These are phyloP conservation scores for Cotoneaster glaucophyllus DNA, from an alignment of 306 rosid species.

Conservation along the genomic window DNA sequence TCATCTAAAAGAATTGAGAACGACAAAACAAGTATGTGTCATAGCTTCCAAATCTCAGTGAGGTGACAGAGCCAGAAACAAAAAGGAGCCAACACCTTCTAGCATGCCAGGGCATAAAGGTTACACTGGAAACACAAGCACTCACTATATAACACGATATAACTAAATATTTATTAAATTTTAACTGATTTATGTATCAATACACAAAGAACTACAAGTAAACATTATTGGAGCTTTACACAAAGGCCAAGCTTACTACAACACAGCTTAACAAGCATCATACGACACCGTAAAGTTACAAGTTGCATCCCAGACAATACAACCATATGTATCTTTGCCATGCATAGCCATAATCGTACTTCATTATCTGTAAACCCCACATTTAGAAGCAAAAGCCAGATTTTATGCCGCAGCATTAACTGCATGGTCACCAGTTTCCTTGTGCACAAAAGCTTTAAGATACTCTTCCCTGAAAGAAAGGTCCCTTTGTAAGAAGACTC, in stretches of 20 bases:
- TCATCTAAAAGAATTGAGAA: background rate
- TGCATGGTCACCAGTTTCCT: slow-evolving; percentile 46
- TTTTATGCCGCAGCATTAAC: slow-evolving; percentile 65
- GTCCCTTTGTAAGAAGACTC: slow-evolving; percentile 8
- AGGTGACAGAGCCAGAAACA: background rate
- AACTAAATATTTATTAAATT: background rate
- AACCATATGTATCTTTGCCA: background rate
- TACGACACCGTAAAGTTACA: background rate
- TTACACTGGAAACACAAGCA: background rate
- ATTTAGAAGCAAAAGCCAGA: slow-evolving; percentile 4
- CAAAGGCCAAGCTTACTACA: background rate
- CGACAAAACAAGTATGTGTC: background rate
- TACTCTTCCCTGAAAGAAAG: slow-evolving; percentile 66
- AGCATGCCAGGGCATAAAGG: no score
- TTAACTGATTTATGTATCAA: background rate
- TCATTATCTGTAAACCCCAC: background rate
- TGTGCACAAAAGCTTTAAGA: slow-evolving; percentile 49
- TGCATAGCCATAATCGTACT: background rate
- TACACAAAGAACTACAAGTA: background rate
- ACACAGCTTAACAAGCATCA: background rate
- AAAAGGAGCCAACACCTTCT: background rate
- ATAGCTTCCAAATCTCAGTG: background rate
- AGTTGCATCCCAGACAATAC: background rate
- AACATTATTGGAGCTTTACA: background rate
- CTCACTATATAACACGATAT: background rate